Percentiles rank a stretch among this genome's conserved stretches.
Conservation (phyloP, 371 early-diverging fungal species). For the Mycotypha africana region DNA sequence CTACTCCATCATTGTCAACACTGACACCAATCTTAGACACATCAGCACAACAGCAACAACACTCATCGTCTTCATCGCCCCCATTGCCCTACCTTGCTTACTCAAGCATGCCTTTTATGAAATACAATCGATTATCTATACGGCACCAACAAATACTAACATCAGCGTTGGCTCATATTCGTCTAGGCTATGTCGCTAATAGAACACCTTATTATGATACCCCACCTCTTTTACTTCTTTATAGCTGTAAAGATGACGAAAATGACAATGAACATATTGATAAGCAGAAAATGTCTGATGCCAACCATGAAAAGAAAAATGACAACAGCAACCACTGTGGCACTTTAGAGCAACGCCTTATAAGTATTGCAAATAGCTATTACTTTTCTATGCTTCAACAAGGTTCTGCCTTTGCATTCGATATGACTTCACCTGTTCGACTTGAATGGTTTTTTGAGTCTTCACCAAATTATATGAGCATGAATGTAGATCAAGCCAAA, state of each 20-base stretch:
- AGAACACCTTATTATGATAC: constrained; percentile 36
- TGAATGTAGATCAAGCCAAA: constrained; percentile 24
- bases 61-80: too few species aligned
- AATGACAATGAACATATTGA: too few species aligned
- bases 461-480: constrained; percentile 23
- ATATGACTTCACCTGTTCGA: constrained; percentile 25
- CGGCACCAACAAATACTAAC: constrained; percentile 6
- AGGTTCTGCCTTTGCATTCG: constrained; percentile 34
- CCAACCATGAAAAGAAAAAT: too few species aligned
- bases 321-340: constrained; percentile 18
- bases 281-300: too few species aligned
- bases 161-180: constrained; percentile 36
- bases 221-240: constrained; percentile 32
- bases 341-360: constrained; percentile 22
- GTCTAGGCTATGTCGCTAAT: constrained; percentile 35
- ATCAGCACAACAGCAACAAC: too few species aligned
- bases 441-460: constrained; percentile 35
- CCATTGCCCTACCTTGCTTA: too few species aligned
- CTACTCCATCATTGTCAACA: too few species aligned
- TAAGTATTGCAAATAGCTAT: constrained; percentile 26
- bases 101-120: too few species aligned
- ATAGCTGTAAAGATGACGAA: constrained; percentile 13
- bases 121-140: constrained; percentile 7
- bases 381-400: constrained; percentile 34
- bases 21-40: too few species aligned